These are phyloP conservation scores for Metschnikowia shivogae DNA, from an alignment of 805 yeast species.

Conservation along the genomic window DNA sequence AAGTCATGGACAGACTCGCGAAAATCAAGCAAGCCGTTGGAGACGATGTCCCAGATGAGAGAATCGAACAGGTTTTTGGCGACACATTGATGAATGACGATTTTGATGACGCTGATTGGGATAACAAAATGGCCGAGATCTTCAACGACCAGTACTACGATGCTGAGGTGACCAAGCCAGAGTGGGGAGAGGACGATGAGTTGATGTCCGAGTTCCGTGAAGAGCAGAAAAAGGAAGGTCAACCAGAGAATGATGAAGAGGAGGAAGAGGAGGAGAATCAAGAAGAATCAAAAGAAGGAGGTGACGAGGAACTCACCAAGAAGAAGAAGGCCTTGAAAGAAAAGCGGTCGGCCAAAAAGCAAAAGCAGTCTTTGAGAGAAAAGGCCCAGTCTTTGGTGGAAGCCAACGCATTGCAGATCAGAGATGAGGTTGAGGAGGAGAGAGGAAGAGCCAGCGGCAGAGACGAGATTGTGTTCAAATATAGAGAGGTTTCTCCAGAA, in stretches of 20 bases:
- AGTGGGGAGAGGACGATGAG: conserved; percentile 49
- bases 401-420: conserved; percentile 56
- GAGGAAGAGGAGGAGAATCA: conserved; percentile 20
- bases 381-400: conserved; percentile 79
- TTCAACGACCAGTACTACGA: conserved; percentile 82
- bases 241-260: conserved; percentile 8
- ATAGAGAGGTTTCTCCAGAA: conserved; percentile 95
- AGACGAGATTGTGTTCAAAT: conserved; percentile 58
- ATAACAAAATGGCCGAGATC: conserved; percentile 72
- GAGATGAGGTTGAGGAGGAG: conserved; percentile 62
- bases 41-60: conserved; percentile 54
- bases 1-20: conserved; percentile 66
- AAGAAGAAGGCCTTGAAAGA: conserved; percentile 55
- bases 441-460: conserved; percentile 48
- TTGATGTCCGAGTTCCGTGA: conserved; percentile 36
- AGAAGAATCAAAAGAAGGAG: conserved; percentile 9
- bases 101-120: conserved; percentile 91
- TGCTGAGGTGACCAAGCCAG: conserved; percentile 49
- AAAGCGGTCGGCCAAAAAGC: conserved; percentile 56
- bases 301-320: conserved; percentile 31
- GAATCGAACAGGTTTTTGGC: conserved; percentile 62
- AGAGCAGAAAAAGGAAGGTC: conserved; percentile 16
- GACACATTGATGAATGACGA: conserved; percentile 79
- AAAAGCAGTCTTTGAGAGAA: conserved; percentile 55
- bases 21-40: conserved; percentile 69